Base-by-base conservation (phyloP, 2,329 filamentous ascomycete genomes). In the Seiridium cupressi region DNA sequence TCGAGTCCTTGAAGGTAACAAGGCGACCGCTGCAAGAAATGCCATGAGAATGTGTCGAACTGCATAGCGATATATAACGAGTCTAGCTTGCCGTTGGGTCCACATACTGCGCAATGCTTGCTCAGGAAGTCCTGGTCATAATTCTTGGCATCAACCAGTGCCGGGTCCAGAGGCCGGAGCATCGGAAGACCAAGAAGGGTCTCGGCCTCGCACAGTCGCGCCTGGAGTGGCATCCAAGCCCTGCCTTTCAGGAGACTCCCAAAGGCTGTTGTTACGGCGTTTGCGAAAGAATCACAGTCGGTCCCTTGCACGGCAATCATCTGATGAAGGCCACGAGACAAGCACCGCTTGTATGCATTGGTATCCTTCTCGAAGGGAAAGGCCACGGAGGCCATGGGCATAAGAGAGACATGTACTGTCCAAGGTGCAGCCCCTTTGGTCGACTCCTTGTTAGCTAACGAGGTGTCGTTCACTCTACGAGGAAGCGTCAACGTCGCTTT, bases 311-410 rank as follows among this genome's bases (percentile, higher is more conserved):
- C 77, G 7, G 80, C 82, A 18, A 87, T 76, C 72, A 85, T 81
- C 61, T 81, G 82, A 65, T 87, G 84, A 49, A 87, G 77, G 3
- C 84, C 84, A 13, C 84, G 81, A 11, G 84, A 87, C 4, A 87
- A 75, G 49, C 84, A 86, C 48, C 84, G 78, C 67, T 86, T 86
- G 70, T 87, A 87, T 3, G 84, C 84, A 46, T 77, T 81, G 11
- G 84, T 86, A 64, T 86, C 83, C 67, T 84, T 84, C 70, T 87
- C 84, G 67, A 87, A 87, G 0, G 84, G 84, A 63, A 86, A 85
- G 4, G 83, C 81, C 59, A 83, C 79, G 40, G 77, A 77, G 10
- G 75, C 76, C 51, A 79, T 81, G 3, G 84, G 84, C 44, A 87
- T 75, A 10, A 87, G 77, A 2, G 84, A 87, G 42, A 87, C 76